Evolutionary conservation across 805 yeast genomes (phyloP).

Genomic region (Yarrowia yakushimensis): DNA sequence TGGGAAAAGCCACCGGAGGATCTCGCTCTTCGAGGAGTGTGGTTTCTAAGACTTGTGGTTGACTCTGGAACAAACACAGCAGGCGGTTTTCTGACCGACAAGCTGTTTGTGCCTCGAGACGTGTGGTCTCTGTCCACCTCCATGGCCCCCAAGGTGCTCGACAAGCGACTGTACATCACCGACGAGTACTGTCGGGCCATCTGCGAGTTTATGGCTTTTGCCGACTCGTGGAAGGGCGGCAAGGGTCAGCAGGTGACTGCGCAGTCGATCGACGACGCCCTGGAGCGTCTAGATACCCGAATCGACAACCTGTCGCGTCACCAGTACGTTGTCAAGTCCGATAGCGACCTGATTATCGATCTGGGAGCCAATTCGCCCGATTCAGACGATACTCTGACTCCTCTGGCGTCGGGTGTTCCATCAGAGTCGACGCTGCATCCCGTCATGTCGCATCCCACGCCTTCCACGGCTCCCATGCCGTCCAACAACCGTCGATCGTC

Average conservation of each 20-base stretch:
- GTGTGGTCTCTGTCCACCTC: constrained; percentile 6
- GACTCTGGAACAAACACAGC: constrained; percentile 24
- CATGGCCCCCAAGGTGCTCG: background rate
- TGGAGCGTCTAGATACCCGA: background rate
- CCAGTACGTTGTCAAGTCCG: constrained; percentile 4
- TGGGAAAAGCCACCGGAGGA: constrained; percentile 25
- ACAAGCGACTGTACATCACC: constrained; percentile 10
- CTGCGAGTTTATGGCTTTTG: constrained; percentile 14
- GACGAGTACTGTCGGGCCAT: constrained; percentile 21
- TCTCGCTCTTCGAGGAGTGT: constrained; percentile 14
- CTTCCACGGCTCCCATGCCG: background rate
- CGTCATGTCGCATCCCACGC: constrained; percentile 1
- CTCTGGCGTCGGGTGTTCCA: background rate
- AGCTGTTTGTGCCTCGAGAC: constrained; percentile 17
- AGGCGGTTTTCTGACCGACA: constrained; percentile 21
- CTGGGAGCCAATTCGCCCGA: constrained; percentile 8
- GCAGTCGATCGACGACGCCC: constrained; percentile 7
- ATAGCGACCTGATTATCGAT: constrained; percentile 1
- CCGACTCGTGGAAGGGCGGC: background rate
- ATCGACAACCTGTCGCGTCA: constrained; percentile 7
- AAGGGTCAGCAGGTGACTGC: background rate
- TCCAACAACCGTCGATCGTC: constrained; percentile 1
- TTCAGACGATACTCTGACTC: background rate
- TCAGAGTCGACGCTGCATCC: background rate
- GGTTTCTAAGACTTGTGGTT: constrained; percentile 12